These are phyloP conservation scores for Acorus gramineus DNA, from an alignment of 106 monocot species.

Conservation along the genomic window DNA sequence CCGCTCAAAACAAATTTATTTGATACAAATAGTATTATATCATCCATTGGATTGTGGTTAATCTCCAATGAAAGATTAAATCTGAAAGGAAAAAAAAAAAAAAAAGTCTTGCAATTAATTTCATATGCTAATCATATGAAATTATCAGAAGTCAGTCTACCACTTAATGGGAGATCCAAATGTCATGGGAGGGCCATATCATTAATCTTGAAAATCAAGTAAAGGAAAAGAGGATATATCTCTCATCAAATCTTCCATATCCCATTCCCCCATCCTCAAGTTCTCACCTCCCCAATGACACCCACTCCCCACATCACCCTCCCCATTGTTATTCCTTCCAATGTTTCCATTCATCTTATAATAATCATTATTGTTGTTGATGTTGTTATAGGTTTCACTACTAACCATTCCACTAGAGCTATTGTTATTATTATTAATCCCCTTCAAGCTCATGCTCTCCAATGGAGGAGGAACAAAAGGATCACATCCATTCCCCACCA, in stretches of 20 bases:
- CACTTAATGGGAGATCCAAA: too few species aligned
- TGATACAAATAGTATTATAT: too few species aligned
- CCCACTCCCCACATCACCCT: conserved; percentile 8
- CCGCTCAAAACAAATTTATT: too few species aligned
- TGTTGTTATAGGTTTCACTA: too few species aligned
- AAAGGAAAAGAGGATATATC: conserved; percentile 70
- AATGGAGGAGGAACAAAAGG: conserved; percentile 32
- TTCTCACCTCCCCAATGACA: conserved; percentile 28
- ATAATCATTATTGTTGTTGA: conserved; percentile 4
- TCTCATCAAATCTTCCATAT: conserved; percentile 57
- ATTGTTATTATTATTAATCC: conserved; percentile 10
- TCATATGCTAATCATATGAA: too few species aligned
- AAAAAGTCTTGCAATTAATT: too few species aligned
- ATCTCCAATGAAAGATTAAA: too few species aligned
- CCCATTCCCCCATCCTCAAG: conserved; percentile 53
- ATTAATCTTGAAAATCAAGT: conserved; percentile 91
- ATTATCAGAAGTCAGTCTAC: too few species aligned
- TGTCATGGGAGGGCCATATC: conserved; percentile 13
- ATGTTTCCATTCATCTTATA: neutral
- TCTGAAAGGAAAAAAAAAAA: too few species aligned
- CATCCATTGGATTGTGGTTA: too few species aligned
- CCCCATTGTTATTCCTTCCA: neutral
- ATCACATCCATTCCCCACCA: conserved; percentile 16
- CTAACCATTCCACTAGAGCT: neutral
- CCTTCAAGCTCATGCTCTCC: conserved; percentile 33